A percentile compares a stretch with the other conserved stretches of the same genome.
phyloP scores from a whole-genome alignment of 352 stramenopile species.

The Aphanomyces euteiches region DNA sequence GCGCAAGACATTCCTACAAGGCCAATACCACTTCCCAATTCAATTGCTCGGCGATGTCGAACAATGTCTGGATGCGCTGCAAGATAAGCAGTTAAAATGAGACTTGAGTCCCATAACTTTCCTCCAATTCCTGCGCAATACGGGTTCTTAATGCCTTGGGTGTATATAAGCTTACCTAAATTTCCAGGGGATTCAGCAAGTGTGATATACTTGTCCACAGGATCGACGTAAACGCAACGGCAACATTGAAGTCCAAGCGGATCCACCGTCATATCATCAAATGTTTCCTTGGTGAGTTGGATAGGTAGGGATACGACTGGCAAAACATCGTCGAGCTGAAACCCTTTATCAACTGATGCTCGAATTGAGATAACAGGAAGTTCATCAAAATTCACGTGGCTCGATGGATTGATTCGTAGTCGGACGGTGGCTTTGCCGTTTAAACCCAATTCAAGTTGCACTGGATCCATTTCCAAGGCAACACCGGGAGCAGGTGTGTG shows the following conservation, averaged over 20 bases:
- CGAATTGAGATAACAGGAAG: neutral
- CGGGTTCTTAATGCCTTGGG: slow-evolving; percentile 8
- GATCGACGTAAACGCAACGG: slow-evolving; percentile 49
- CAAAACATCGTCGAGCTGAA: slow-evolving; percentile 38
- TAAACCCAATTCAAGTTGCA: slow-evolving; percentile 1
- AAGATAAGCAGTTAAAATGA: slow-evolving; percentile 68
- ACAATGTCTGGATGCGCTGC: slow-evolving; percentile 41
- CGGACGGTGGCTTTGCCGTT: slow-evolving; percentile 17
- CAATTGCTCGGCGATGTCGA: slow-evolving; percentile 48
- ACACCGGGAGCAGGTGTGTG: neutral
- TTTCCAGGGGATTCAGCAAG: slow-evolving; percentile 70
- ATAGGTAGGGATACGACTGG: slow-evolving; percentile 67
- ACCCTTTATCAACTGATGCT: slow-evolving; percentile 10
- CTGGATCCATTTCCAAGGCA: neutral
- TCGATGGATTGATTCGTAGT: slow-evolving; percentile 1
- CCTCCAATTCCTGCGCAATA: slow-evolving; percentile 53
- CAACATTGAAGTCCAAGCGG: slow-evolving; percentile 70
- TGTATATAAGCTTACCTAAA: slow-evolving; percentile 39
- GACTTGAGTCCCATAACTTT: slow-evolving; percentile 81
- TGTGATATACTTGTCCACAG: slow-evolving; percentile 52
- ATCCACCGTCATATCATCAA: slow-evolving; percentile 33
- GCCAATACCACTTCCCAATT: slow-evolving; percentile 68
- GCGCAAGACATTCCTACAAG: slow-evolving; percentile 74
- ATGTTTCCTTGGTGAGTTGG: slow-evolving; percentile 27
- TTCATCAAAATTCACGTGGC: neutral